Percentiles rank a stretch among this genome's conserved stretches.
These are phyloP conservation scores for Protoeuglena noctilucae DNA, from an alignment of 139 green algal species.

Conservation along the genomic window DNA sequence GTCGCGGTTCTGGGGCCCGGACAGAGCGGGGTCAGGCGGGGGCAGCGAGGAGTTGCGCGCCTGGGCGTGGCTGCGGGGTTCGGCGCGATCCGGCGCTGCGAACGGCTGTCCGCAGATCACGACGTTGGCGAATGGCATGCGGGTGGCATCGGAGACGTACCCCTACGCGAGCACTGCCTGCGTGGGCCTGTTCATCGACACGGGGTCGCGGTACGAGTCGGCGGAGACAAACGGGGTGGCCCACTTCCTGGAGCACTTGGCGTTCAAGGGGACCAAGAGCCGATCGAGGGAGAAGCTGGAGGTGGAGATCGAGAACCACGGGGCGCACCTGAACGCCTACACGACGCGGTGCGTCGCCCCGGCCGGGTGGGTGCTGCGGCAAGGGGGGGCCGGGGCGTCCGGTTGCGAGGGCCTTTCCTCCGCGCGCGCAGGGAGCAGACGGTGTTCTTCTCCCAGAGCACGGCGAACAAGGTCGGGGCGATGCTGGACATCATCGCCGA, in stretches of 20 bases:
- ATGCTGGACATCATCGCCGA: constrained; percentile 80
- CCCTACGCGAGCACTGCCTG: constrained; percentile 76
- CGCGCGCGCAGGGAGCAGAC: constrained; percentile 97
- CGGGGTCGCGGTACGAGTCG: constrained; percentile 83
- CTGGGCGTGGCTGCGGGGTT: no score
- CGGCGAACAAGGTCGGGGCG: neutral
- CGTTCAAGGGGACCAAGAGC: constrained; percentile 94
- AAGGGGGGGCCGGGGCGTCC: no score
- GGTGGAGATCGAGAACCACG: constrained; percentile 96
- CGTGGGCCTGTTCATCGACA: constrained; percentile 95
- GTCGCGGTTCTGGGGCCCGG: no score
- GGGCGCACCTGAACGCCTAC: constrained; percentile 95
- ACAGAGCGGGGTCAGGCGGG: no score
- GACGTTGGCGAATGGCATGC: constrained; percentile 73
- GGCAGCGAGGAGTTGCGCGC: no score
- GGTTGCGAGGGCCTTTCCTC: no score
- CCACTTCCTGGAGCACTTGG: constrained; percentile 98
- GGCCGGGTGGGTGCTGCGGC: no score
- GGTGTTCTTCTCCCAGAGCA: constrained; percentile 78
- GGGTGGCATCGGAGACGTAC: constrained; percentile 75
- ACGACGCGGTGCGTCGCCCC: no score
- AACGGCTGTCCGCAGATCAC: constrained; percentile 87
- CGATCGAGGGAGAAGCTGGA: constrained; percentile 70
- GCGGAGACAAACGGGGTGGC: constrained; percentile 82
- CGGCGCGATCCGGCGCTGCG: no score